Conservation (phyloP, 768 basidiomycete genomes). For the Astraeus odoratus region DNA sequence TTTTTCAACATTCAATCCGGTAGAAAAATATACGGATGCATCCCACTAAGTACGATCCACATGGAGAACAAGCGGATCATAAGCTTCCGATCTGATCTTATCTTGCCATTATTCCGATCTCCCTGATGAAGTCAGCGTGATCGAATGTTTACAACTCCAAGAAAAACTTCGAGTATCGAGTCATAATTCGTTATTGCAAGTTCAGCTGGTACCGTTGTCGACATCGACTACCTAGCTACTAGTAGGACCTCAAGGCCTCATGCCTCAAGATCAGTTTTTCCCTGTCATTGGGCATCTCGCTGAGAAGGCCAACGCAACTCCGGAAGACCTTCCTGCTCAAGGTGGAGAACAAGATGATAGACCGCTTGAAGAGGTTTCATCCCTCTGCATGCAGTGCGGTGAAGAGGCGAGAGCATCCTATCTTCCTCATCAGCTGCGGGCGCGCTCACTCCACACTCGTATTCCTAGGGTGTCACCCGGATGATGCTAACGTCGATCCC, state of each 20-base stretch:
- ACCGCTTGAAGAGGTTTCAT: constrained; percentile 79
- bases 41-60: too few species aligned
- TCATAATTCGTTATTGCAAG: background rate
- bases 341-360: constrained; percentile 36
- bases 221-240: background rate
- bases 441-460: background rate
- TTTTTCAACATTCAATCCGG: background rate
- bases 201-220: background rate
- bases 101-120: background rate
- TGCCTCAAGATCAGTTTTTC: constrained; percentile 36
- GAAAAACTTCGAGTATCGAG: background rate
- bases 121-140: background rate
- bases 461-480: constrained; percentile 74
- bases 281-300: constrained; percentile 54
- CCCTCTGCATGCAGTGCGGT: constrained; percentile 89
- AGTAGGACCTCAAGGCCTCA: too few species aligned
- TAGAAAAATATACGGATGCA: too few species aligned
- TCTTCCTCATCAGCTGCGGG: background rate
- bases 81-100: background rate
- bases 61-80: background rate
- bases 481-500: constrained; percentile 91
- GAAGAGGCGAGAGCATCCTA: constrained; percentile 64
- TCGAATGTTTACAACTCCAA: background rate
- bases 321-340: constrained; percentile 21
- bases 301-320: constrained; percentile 34